phyloP scores from a whole-genome alignment of 768 basidiomycete genomes.

The Serpula lacrymans region DNA sequence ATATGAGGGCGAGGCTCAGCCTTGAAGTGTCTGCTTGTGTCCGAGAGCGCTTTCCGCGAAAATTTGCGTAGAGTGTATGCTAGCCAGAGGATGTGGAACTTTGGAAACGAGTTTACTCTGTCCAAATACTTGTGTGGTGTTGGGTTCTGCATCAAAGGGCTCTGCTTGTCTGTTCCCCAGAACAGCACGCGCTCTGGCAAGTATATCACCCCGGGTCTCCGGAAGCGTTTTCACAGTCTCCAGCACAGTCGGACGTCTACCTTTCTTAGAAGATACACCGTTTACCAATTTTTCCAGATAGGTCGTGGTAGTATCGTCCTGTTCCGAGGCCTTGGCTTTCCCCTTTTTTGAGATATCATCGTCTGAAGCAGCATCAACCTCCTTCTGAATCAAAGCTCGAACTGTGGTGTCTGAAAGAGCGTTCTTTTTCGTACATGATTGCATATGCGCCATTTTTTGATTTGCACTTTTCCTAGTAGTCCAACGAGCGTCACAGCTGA shows the following conservation, averaged over 20 bases:
- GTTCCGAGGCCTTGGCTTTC: conserved; percentile 18
- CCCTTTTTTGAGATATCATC: conserved; percentile 12
- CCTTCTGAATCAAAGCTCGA: conserved; percentile 46
- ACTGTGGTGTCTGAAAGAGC: conserved; percentile 54
- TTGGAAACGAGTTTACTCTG: conserved; percentile 25
- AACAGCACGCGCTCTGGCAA: conserved; percentile 35
- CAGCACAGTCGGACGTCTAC: conserved; percentile 32
- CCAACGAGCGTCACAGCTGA: conserved; percentile 66
- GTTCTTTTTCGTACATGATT: conserved; percentile 63
- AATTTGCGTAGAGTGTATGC: conserved; percentile 30
- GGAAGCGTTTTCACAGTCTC: conserved; percentile 45
- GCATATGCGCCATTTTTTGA: conserved; percentile 68
- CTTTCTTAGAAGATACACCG: conserved; percentile 42
- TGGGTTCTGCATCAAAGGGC: conserved; percentile 7
- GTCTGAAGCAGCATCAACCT: conserved; percentile 30
- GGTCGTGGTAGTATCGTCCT: conserved; percentile 34
- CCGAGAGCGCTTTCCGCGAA: conserved; percentile 40
- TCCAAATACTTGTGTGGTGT: conserved; percentile 30
- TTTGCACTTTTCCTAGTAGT: conserved; percentile 59
- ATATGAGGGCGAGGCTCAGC: too few relatives aligned
- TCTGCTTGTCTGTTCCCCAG: conserved; percentile 16
- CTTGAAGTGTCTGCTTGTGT: conserved; percentile 3
- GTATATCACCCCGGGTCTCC: conserved; percentile 43
- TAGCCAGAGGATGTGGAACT: not conserved
- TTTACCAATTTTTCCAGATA: conserved; percentile 54